Evolutionary conservation across 768 basidiomycete genomes (phyloP).

Genomic region (Cubamyces lactineus): DNA sequence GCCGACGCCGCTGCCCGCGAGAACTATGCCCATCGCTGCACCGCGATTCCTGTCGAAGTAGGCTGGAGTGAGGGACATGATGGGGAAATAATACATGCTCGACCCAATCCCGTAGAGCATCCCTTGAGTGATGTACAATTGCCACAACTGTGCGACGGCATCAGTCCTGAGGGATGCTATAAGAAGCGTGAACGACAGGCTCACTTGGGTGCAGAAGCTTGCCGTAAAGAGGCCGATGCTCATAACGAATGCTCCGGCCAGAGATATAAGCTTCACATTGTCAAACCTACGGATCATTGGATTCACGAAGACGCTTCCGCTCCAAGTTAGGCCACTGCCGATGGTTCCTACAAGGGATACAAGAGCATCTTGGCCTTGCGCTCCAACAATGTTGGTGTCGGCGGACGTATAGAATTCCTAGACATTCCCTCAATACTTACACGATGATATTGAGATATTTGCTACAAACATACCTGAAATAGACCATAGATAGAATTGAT

Average conservation of each 20-base stretch:
- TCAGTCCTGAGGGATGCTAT: background rate
- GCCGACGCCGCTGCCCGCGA: slow-evolving; percentile 47
- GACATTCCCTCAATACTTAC: background rate
- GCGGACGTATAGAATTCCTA: slow-evolving; percentile 50
- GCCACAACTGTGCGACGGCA: slow-evolving; percentile 41
- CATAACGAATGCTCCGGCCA: slow-evolving; percentile 44
- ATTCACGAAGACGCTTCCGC: slow-evolving; percentile 48
- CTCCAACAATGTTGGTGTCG: slow-evolving; percentile 39
- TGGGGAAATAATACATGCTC: slow-evolving; percentile 48
- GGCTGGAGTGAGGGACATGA: slow-evolving; percentile 45
- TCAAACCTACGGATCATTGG: slow-evolving; percentile 41
- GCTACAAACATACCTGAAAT: slow-evolving; percentile 42
- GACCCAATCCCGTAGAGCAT: slow-evolving; percentile 48
- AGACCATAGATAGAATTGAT: slow-evolving; percentile 47
- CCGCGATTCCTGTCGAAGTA: slow-evolving; percentile 51
- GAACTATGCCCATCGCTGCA: slow-evolving; percentile 47
- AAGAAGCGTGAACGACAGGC: slow-evolving; percentile 1
- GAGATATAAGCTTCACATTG: slow-evolving; percentile 40
- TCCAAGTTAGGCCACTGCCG: slow-evolving; percentile 50
- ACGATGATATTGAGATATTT: background rate
- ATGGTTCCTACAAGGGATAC: slow-evolving; percentile 48
- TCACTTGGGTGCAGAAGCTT: slow-evolving; percentile 42
- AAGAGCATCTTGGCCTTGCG: slow-evolving; percentile 42
- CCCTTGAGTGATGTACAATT: slow-evolving; percentile 46
- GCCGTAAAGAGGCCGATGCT: slow-evolving; percentile 46